phyloP scores from a whole-genome alignment of 306 rosid species.

The Canavalia gladiata region DNA sequence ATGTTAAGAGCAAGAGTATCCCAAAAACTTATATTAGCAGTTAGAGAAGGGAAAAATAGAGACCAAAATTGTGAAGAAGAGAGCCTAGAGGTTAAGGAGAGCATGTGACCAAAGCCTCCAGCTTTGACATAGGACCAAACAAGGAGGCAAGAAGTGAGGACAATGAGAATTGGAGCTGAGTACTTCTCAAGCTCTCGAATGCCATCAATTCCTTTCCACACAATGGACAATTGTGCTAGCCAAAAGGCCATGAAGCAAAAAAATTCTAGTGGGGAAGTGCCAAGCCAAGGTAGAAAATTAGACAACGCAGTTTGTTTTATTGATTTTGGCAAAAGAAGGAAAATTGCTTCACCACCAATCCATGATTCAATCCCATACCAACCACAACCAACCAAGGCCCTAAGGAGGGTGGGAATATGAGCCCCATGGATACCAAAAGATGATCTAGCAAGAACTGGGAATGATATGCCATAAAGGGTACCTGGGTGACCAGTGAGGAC shows the following conservation, averaged over 20 bases:
- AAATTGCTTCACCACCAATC: slow-evolving; percentile 94
- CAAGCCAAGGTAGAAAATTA: slow-evolving; percentile 67
- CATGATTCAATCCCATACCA: slow-evolving; percentile 98
- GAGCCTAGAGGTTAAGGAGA: slow-evolving; percentile 75
- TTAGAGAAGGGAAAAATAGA: slow-evolving; percentile 81
- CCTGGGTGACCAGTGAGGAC: slow-evolving; percentile 91
- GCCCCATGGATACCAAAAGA: slow-evolving; percentile 89
- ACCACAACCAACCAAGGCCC: slow-evolving; percentile 94
- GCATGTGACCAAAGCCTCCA: slow-evolving; percentile 84
- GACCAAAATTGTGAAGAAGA: slow-evolving; percentile 71
- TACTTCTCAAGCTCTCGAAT: slow-evolving; percentile 79
- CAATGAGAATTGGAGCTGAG: slow-evolving; percentile 86
- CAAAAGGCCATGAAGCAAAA: slow-evolving; percentile 73
- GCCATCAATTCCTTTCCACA: slow-evolving; percentile 88
- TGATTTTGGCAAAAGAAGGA: slow-evolving; percentile 71
- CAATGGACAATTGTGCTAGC: slow-evolving; percentile 70
- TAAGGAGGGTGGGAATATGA: slow-evolving; percentile 80
- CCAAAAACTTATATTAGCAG: slow-evolving; percentile 95
- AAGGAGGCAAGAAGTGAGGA: slow-evolving; percentile 65
- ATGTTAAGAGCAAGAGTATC: slow-evolving; percentile 86
- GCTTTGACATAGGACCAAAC: slow-evolving; percentile 78
- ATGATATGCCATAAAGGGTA: slow-evolving; percentile 83
- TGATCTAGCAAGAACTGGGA: slow-evolving; percentile 87
- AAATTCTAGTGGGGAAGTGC: slow-evolving; percentile 87
- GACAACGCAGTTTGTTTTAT: slow-evolving; percentile 56